Evolutionary conservation across 78 protist species (phyloP), one percentile per base, ranked within the genome.

Genomic region (Creolimax fragrantissima): DNA sequence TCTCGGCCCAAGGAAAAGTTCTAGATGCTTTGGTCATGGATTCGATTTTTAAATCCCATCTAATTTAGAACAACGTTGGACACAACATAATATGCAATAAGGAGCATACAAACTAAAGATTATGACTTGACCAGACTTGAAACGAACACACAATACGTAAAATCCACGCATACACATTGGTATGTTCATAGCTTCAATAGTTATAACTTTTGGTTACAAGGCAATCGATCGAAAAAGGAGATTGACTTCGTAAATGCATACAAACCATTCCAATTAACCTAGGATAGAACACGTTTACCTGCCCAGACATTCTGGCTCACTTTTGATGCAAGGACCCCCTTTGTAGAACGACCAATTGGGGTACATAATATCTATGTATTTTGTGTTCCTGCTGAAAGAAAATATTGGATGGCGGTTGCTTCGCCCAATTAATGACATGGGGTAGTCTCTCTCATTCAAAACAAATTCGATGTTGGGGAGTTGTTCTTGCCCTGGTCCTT

Each of bases 311-410:
- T 1, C 35, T 11, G 86, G 86, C 37, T 83, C 86, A 5, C 17
- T 24, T 1, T 83, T 6, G 17, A 83, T 11, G 86, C 86, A 83
- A 35, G 86, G 86, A 32, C 86, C 86, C 7, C 86, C 86, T 41
- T 6, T 83, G 86, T 17, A 83, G 35, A 83, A 83, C 35, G 86
- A 83, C 86, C 86, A 83, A 83, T 83, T 83, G 86, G 86, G 86
- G 86, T 83, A 83, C 86, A 83, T 83, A 11, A 83, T 83, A 24
- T 83, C 86, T 41, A 24, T 17, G 86, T 17, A 24, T 32, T 41
- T 36, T 32, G 42, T 17, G 7, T 83, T 24, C 41, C 42, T 5
- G 35, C 86, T 83, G 86, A 83, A 83, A 41, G 42, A 35, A 41
- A 83, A 83, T 35, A 83, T 11, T 83, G 86, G 86, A 5, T 39